These are phyloP conservation scores for Sicyos edulis DNA, from an alignment of 306 rosid species.

Conservation along the genomic window DNA sequence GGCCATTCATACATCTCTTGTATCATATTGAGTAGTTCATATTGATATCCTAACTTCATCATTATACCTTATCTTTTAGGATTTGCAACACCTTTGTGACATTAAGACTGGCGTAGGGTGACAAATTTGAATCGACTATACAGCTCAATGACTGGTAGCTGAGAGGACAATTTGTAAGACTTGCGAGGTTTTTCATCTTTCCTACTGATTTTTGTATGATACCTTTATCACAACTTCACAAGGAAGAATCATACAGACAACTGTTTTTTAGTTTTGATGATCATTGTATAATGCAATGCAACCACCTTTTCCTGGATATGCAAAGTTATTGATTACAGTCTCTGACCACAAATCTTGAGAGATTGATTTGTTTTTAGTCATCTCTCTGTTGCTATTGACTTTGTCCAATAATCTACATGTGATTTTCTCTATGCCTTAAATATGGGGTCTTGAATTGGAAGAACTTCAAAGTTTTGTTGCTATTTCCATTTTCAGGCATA, in stretches of 20 bases:
- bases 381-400: background rate
- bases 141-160: background rate
- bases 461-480: background rate
- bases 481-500: background rate
- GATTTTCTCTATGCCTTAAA: background rate
- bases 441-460: background rate
- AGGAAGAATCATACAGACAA: slow-evolving; percentile 5
- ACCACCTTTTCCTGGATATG: slow-evolving; percentile 1
- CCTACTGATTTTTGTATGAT: slow-evolving; percentile 8
- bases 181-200: slow-evolving; percentile 18
- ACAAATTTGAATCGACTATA: background rate
- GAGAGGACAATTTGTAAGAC: background rate
- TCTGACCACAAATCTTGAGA: background rate
- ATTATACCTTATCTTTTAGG: slow-evolving; percentile 58
- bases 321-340: slow-evolving; percentile 4
- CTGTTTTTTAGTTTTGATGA: slow-evolving; percentile 17
- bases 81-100: slow-evolving; percentile 82
- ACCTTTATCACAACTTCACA: slow-evolving; percentile 13
- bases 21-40: slow-evolving; percentile 22
- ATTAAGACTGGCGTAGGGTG: slow-evolving; percentile 39
- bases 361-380: background rate
- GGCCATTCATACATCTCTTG: slow-evolving; percentile 17
- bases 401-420: slow-evolving; percentile 8
- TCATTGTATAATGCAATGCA: slow-evolving; percentile 13
- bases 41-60: slow-evolving; percentile 48